Base-by-base conservation (phyloP, 2,329 filamentous ascomycete species). In the Colletotrichum sp. region DNA sequence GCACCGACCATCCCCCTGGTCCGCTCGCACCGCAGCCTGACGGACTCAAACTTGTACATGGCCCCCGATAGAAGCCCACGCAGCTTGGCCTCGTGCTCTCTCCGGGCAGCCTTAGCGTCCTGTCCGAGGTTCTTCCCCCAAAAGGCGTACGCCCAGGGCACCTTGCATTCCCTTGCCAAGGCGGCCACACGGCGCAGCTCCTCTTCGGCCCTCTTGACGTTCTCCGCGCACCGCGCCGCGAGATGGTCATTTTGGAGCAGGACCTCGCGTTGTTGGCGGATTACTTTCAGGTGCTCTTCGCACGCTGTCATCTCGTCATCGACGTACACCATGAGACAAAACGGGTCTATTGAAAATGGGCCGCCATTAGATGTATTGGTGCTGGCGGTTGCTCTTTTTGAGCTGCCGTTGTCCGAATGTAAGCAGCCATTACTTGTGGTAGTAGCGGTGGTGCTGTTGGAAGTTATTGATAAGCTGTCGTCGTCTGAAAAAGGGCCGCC, bases 361-460 rank as follows among this genome's bases (percentile, higher is more conserved):
- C n/a, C 44, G 12, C 11, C n/a, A 13, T 13, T 52, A 22, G 44
- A 13, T 52, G n/a, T 8, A 11, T n/a, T 13, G 44, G 2, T 13
- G 12, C 11, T 12, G 3, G 44, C n/a, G 44, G 44, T 22, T 22
- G 11, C 2, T 52, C 6, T 22, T 22, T 22, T 4, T 52, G n/a
- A 13, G n/a, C 44, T 22, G 44, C 1, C 12, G 11, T 52, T 0
- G n/a, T n/a, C 39, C n/a, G 19, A 6, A 48, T 12, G 0, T n/a
- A 0, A 6, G 39, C 39, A 2, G 19, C 39, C 39, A 12, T n/a
- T 48, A 7, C 1, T 48, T 48, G 19, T 48, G 9, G 19, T 28
- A 8, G 61, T 64, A 5, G n/a, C 19, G 61, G 6, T 28, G 32
- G 34, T 64, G 61, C 13, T 57, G 11, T 25, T 27, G 60, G 32